Evolutionary conservation across 176 grass and related monocot genomes (phyloP), one percentile per base, ranked within the genome.

Genomic region (Zizania latifolia): DNA sequence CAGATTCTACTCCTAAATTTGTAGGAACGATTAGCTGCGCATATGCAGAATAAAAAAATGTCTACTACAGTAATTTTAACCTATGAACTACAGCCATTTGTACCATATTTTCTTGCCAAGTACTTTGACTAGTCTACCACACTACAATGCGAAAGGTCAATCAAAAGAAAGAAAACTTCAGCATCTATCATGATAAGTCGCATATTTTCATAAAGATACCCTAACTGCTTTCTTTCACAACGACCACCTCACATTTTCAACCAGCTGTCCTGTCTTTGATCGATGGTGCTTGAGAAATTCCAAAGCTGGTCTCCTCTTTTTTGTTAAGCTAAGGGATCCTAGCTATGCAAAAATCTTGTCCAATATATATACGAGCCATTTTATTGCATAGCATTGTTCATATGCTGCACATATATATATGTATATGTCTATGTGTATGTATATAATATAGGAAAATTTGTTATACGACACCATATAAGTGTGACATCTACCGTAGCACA

Each of bases 331-430:
- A 36, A 81, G 16, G 55, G 29, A 32, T 24, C 7, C 33, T 29
- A 56, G 15, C 22, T 76, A 29, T 9, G 6, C 19, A 21, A 32
- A 50, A 38, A 46, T 36, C 44, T 69, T 82, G 48, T 65, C 72
- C 65, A 48, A 77, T 8, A 53, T 36, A 6, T 36, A 36, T 6
- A 36, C 6, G n/a, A n/a, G n/a, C n/a, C n/a, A n/a, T n/a, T n/a
- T n/a, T n/a, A n/a, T n/a, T n/a, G n/a, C n/a, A 53, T 53, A 71
- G 64, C 64, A 71, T 64, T 86, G 65, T 65, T 64, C 72, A 77
- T 82, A 26, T 71, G 72, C 27, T 80, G 54, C 66, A 48, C 48
- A 12, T 51, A 75, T 38, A 29, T 21, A 45, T 62, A 12, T 56
- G 74, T 8, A 36, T 28, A n/a, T n/a, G n/a, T n/a, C n/a, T n/a